Conservation (phyloP, 2,329 filamentous ascomycete genomes). For the Cladosporium oxysporum region DNA sequence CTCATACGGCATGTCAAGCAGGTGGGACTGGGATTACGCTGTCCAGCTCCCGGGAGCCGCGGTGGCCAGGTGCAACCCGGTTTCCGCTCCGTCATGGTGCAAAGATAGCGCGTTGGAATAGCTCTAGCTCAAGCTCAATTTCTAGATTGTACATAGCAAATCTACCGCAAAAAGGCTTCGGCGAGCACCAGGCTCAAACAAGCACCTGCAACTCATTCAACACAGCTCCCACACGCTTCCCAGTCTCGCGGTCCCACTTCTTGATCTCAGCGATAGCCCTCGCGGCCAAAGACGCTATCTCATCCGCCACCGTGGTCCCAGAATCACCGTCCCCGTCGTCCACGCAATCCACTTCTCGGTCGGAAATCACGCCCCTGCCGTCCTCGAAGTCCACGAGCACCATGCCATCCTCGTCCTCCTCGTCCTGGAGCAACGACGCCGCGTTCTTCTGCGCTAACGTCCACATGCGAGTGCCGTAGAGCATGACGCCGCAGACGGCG, state of each 20-base stretch:
- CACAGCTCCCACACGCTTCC: neutral
- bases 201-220: neutral
- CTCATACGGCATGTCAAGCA: constrained; percentile 48
- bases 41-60: constrained; percentile 35
- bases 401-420: neutral
- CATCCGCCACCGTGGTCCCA: neutral
- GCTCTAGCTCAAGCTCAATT: neutral
- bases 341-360: neutral
- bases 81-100: constrained; percentile 40
- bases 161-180: neutral
- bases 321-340: neutral
- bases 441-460: neutral
- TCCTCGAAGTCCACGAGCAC: neutral
- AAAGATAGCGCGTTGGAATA: constrained; percentile 34
- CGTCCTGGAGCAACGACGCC: neutral
- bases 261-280: neutral
- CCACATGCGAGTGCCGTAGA: constrained; percentile 1
- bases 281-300: neutral
- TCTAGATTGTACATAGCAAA: neutral
- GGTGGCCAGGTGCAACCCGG: constrained; percentile 42
- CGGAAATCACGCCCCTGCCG: neutral
- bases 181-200: neutral
- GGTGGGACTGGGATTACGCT: constrained; percentile 52
- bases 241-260: neutral
- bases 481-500: constrained; percentile 4